Conservation (phyloP, 2,329 filamentous ascomycete species). For the Calonectria naviculata region DNA sequence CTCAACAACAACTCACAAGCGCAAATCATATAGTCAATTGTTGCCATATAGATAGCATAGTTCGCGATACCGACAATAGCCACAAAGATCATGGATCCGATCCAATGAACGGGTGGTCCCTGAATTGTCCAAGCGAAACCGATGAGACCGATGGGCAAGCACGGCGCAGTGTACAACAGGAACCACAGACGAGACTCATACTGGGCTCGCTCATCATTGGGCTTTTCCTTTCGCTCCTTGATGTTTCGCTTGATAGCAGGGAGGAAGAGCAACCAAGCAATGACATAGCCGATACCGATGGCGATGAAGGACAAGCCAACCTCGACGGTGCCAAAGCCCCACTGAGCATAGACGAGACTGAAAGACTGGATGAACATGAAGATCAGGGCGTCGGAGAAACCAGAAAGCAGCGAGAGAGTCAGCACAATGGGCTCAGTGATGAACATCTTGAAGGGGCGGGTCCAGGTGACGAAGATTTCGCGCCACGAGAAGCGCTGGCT, state of each 20-base stretch:
- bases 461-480: slow-evolving; percentile 68
- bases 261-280: slow-evolving; percentile 71
- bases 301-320: slow-evolving; percentile 73
- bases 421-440: slow-evolving; percentile 80
- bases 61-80: slow-evolving; percentile 79
- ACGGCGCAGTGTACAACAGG: slow-evolving; percentile 70
- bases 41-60: slow-evolving; percentile 80
- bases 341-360: slow-evolving; percentile 74
- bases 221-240: slow-evolving; percentile 60
- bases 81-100: slow-evolving; percentile 73
- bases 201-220: slow-evolving; percentile 68
- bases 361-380: slow-evolving; percentile 84
- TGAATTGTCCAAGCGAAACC: slow-evolving; percentile 77
- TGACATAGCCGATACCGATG: slow-evolving; percentile 73
- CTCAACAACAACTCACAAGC: slow-evolving; percentile 26
- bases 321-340: slow-evolving; percentile 68
- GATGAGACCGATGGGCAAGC: slow-evolving; percentile 74
- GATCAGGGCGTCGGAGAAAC: slow-evolving; percentile 80
- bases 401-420: slow-evolving; percentile 75
- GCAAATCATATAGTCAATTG: slow-evolving; percentile 76
- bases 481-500: slow-evolving; percentile 66
- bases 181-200: slow-evolving; percentile 76
- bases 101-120: slow-evolving; percentile 74
- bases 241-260: slow-evolving; percentile 66
- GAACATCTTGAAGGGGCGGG: slow-evolving; percentile 78